A percentile compares a stretch with the other conserved stretches of the same genome.
phyloP scores from a whole-genome alignment of 805 yeast species.

The Lachancea cidri region DNA sequence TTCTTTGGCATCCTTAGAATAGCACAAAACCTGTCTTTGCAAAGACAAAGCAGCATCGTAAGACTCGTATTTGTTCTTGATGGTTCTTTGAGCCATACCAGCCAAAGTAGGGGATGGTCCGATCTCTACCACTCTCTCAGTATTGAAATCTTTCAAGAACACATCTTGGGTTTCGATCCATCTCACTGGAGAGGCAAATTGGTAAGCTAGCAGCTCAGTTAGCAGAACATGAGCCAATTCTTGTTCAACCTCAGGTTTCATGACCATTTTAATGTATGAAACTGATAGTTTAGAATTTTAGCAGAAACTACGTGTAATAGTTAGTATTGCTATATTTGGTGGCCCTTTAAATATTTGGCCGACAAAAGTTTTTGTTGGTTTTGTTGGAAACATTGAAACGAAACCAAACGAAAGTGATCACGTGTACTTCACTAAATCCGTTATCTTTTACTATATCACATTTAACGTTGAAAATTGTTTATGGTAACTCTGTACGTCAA shows the following conservation, averaged over 20 bases:
- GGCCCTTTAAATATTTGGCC: neutral
- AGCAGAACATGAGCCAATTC: slow-evolving; percentile 91
- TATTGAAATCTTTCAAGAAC: slow-evolving; percentile 84
- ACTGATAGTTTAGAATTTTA: neutral
- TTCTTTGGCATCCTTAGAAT: slow-evolving; percentile 93
- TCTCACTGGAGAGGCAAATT: slow-evolving; percentile 98
- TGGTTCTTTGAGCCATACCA: slow-evolving; percentile 97
- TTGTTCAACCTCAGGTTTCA: slow-evolving; percentile 91
- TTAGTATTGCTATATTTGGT: neutral
- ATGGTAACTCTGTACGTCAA: no score
- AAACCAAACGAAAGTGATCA: neutral
- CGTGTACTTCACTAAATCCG: no score
- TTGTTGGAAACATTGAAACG: neutral
- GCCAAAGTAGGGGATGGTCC: slow-evolving; percentile 99
- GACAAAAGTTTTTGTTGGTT: slow-evolving; percentile 1
- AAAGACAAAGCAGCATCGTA: slow-evolving; percentile 89
- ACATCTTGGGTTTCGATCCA: slow-evolving; percentile 99
- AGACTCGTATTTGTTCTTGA: slow-evolving; percentile 88
- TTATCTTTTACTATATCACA: no score
- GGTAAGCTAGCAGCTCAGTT: slow-evolving; percentile 96
- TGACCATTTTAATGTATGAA: slow-evolving; percentile 12
- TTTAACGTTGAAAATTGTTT: no score
- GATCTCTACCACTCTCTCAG: slow-evolving; percentile 96
- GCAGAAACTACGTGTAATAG: neutral
- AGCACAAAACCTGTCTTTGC: slow-evolving; percentile 91